Base-by-base conservation (phyloP, 2,329 filamentous ascomycete genomes). In the Aphanocladium album region DNA sequence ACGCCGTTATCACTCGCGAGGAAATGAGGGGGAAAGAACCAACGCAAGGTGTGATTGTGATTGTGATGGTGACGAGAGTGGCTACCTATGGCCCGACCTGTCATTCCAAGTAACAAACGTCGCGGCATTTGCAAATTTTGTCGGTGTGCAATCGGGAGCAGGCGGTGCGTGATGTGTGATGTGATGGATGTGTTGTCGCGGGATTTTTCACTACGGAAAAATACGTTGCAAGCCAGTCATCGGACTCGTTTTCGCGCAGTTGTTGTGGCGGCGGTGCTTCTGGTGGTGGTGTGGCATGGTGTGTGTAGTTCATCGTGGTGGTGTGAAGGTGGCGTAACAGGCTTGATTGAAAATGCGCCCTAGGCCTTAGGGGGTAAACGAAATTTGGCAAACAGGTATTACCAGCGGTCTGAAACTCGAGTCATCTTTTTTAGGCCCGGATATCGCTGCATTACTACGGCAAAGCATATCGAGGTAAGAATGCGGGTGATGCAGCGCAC, bases 401-500 rank as follows among this genome's bases (percentile, higher is more conserved):
- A 35, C 7, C 51, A 43, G 37, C 17, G 6, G 16, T 30, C 33
- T 57, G 43, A 39, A 49, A 27, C 54, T 57, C 54, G 43, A 57
- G 54, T 49, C 30, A 57, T 58, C 46, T 50, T 43, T 50, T 43
- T 23, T 39, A 43, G 35, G n/a, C 25, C 25, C 56, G 56, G 56
- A 37, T 58, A 21, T 58, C 56, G 56, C 46, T 58, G 21, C 2
- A 46, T 49, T 35, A 57, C 43, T 33, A 23, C 14, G n/a, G 56
- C 23, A 50, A 58, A 51, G 46, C 46, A 51, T 21, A 43, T 58
- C 35, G 56, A 27, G 39, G 14, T 27, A 16, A 53, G 57, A 52
- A 59, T 52, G 57, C 49, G 57, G 57, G 39, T 27, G 39, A 52
- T 46, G 57, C 57, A 59, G 49, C 47, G 57, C 47, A 52, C 57